Evolutionary conservation across 75 land plant species (phyloP), one percentile per base, ranked within the genome.

Genomic region (Cryptomeria japonica): DNA sequence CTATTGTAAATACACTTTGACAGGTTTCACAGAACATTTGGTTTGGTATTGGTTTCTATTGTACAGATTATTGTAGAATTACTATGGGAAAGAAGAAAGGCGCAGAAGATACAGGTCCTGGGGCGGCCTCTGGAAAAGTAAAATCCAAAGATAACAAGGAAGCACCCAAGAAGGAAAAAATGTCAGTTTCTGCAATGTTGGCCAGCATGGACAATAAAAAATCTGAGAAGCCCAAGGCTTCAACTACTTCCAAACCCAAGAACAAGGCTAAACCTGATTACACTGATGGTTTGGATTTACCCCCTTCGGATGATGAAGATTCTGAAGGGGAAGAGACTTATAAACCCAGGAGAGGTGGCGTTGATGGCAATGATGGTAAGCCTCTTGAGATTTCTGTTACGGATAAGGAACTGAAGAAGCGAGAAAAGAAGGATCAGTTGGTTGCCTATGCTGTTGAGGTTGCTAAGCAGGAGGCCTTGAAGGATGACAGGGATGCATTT

Each of bases 241-340:
- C 91, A 15, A 37, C 92, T 22, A 55, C 58, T 58, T 41, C 89
- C 36, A 89, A 90, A 86, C 11, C 87, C 85, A 93, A 92, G 86
- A 83, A 93, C 83, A 95, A 95, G 90, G 25, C 56, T 53, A 58
- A 90, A 88, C 32, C 90, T 47, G 89, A 93, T 49, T 96, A 96
- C 80, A 93, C 89, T 8, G 94, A 93, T 70, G 99, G 92, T 22
- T 89, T 96, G 83, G 98, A 97, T 89, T 93, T 97, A 53, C 99
- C 99, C 14, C 96, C 99, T 31, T 95, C 96, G 22, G 97, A 96
- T 86, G 98, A 95, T 3, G 98, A 96, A 58, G 98, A 92, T 31
- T 88, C 85, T 11, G 92, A 79, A 4, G 88, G 73, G 1, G 91
- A 91, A 58, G 93, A 91, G 31, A 90, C 76, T 75, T 86, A n/a